Evolutionary conservation across 148 eudicot genomes (phyloP).

Genomic region (Fagopyrum homotropicum): DNA sequence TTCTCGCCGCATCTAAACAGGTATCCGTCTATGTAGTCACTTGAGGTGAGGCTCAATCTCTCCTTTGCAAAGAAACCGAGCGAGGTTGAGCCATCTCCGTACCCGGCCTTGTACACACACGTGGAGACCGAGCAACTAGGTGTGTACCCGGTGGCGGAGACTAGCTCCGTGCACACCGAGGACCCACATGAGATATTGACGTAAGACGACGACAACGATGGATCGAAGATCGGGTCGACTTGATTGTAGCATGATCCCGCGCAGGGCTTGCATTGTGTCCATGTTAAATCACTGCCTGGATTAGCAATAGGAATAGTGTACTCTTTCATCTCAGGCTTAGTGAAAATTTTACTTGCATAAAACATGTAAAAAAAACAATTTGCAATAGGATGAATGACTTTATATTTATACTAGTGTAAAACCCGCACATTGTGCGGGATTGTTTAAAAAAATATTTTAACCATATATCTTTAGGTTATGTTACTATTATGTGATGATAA

Average conservation of each 20-base stretch:
- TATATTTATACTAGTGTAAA: too few species aligned
- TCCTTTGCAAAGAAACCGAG: constrained; percentile 30
- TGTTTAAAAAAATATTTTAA: too few species aligned
- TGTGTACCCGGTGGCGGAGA: constrained; percentile 37
- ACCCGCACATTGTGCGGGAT: too few species aligned
- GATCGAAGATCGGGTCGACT: constrained; percentile 46
- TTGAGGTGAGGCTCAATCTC: not conserved
- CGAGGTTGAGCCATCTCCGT: constrained; percentile 62
- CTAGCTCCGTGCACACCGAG: constrained; percentile 35
- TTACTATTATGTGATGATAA: too few species aligned
- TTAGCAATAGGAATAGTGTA: too few species aligned
- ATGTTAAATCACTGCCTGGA: constrained; percentile 36
- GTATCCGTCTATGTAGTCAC: constrained; percentile 6
- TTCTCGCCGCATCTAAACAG: constrained; percentile 21
- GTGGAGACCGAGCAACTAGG: constrained; percentile 45
- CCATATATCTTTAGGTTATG: too few species aligned
- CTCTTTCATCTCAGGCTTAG: too few species aligned
- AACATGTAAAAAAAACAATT: too few species aligned
- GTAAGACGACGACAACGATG: constrained; percentile 40
- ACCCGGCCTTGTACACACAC: constrained; percentile 50
- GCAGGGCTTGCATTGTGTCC: constrained; percentile 68
- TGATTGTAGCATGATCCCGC: constrained; percentile 45
- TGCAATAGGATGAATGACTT: too few species aligned
- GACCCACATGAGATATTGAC: constrained; percentile 52
- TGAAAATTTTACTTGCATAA: too few species aligned